These are phyloP conservation scores for Somion occarium DNA, from an alignment of 1,284 basidiomycete genomes.

Conservation along the genomic window DNA sequence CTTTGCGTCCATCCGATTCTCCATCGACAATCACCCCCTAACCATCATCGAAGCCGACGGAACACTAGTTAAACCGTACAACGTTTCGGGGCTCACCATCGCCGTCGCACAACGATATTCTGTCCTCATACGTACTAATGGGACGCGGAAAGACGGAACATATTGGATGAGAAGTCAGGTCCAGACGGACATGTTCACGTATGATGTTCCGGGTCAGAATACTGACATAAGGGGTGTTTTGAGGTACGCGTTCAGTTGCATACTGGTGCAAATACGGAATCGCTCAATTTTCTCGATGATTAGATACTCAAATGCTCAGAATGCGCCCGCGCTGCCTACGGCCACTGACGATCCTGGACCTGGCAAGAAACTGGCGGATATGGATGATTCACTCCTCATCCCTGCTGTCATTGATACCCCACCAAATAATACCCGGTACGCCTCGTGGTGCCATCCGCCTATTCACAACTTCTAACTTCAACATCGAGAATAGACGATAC, in stretches of 20 bases:
- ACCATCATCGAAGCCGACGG: slow-evolving; percentile 46
- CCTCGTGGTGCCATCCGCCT: slow-evolving; percentile 4
- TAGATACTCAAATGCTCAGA: slow-evolving; percentile 14
- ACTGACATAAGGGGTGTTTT: slow-evolving; percentile 31
- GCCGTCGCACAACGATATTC: slow-evolving; percentile 43
- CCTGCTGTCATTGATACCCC: slow-evolving; percentile 21
- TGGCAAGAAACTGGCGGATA: slow-evolving; percentile 14
- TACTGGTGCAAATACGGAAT: not conserved
- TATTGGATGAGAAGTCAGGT: slow-evolving; percentile 39
- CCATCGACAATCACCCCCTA: slow-evolving; percentile 39
- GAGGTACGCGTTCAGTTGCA: slow-evolving; percentile 16
- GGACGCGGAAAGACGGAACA: slow-evolving; percentile 24
- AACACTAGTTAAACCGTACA: slow-evolving; percentile 33
- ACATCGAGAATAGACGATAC: slow-evolving; percentile 7
- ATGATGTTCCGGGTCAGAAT: slow-evolving; percentile 28
- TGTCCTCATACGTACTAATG: slow-evolving; percentile 37
- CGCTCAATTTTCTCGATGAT: not conserved
- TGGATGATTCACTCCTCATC: slow-evolving; percentile 22
- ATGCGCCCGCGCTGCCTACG: slow-evolving; percentile 7
- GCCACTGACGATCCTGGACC: slow-evolving; percentile 14
- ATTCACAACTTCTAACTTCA: not conserved
- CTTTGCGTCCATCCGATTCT: slow-evolving; percentile 38
- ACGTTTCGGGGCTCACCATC: slow-evolving; percentile 33
- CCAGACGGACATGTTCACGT: slow-evolving; percentile 33
- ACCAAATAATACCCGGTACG: slow-evolving; percentile 18